Base-by-base conservation (phyloP, 352 stramenopile genomes). In the Hyaloperonospora arabidopsidis region DNA sequence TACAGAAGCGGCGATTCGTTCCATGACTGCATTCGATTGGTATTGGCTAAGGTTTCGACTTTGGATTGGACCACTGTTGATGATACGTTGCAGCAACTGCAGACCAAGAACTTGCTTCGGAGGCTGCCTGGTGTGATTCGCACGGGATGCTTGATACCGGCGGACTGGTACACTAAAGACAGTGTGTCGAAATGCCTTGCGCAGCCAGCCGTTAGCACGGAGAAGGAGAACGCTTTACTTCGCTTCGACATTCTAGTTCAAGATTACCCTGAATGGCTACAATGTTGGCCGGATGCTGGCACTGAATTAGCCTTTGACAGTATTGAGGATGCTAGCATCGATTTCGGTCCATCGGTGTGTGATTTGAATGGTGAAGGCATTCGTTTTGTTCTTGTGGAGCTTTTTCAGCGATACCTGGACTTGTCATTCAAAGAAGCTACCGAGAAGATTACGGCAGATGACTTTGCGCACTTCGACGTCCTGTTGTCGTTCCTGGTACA, bases 41-140 rank as follows among this genome's bases (percentile, higher is more conserved):
- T 89, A 17, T 43, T 91, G 11, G 72, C 80, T 3, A 91, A 91
- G 57, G 84, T 91, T 2, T 76, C 74, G 14, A 84, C 87, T 22
- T 45, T 91, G 36, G 80, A 89, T 52, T 91, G 80, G 78, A 91
- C 80, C 34, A 70, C 70, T 14, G 56, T 87, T 13, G 74, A 87
- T 14, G 72, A 83, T 28, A 87, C 61, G 23, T 66, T 70, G 2
- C 51, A 75, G 6, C 63, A 45, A 44, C 25, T 74, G 11, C 39
- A 74, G 35, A 65, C 68, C 50, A 67, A 65, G 7, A 59, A 74
- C 0, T 46, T 74, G 8, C 38, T 57, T 43, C 41, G 57, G 23
- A 70, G 70, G 28, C 10, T 70, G 14, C 62, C 54, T 45, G 65
- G 65, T 5, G 51, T 35, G 5, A 52, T 70, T 54, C 65, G 65